Percentiles rank a stretch among this genome's conserved stretches.
These are phyloP conservation scores for Aphelidium insulamus DNA, from an alignment of 371 early-diverging fungal species.

Conservation along the genomic window DNA sequence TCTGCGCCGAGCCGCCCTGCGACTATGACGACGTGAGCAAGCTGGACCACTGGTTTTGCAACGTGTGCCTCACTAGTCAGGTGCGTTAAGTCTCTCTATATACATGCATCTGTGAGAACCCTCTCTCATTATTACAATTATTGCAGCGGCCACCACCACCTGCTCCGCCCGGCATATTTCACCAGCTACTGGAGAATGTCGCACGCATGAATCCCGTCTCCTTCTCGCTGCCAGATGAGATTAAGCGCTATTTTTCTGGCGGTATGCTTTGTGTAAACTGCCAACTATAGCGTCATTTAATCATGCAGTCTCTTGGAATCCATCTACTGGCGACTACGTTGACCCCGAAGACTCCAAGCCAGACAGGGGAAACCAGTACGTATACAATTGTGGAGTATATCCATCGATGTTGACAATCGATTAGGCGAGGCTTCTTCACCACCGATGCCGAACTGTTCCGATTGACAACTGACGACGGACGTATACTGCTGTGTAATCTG, in stretches of 20 bases:
- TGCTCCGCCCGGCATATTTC: constrained; percentile 10
- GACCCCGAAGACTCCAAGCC: constrained; percentile 17
- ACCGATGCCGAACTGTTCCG: constrained; percentile 20
- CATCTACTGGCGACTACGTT: constrained; percentile 20
- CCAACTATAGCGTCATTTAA: neutral
- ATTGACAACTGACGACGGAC: constrained; percentile 22
- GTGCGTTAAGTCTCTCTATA: constrained; percentile 8
- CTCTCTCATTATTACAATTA: constrained; percentile 1
- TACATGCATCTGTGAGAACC: constrained; percentile 4
- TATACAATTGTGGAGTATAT: constrained; percentile 1
- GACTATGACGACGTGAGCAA: constrained; percentile 18
- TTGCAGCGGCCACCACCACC: neutral
- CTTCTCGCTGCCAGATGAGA: constrained; percentile 19
- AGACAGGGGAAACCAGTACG: constrained; percentile 9
- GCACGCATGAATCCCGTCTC: constrained; percentile 17
- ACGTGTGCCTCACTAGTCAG: constrained; percentile 15
- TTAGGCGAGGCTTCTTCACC: constrained; percentile 6
- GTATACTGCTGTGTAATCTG: constrained; percentile 27
- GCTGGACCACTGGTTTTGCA: constrained; percentile 39
- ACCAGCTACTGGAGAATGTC: constrained; percentile 15
- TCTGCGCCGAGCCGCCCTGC: constrained; percentile 45
- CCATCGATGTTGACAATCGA: neutral
- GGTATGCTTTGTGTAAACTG: neutral
- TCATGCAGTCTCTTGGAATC: neutral
- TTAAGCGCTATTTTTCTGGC: constrained; percentile 21